phyloP scores from a whole-genome alignment of 2,329 filamentous ascomycete species.

The Stromatinia cepivora region DNA sequence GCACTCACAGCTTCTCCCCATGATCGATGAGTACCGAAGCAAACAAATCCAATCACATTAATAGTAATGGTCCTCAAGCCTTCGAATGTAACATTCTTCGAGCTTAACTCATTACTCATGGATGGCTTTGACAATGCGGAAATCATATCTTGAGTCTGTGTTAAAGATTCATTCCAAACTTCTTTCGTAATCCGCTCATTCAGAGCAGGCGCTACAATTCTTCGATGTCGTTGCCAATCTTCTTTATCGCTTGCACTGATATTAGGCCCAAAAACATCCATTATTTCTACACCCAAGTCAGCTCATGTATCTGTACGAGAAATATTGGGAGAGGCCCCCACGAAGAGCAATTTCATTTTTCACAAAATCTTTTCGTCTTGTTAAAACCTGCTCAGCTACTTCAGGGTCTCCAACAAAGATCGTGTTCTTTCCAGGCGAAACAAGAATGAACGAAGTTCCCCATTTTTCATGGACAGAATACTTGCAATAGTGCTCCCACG shows the following conservation, averaged over 20 bases:
- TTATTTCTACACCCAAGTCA: not conserved
- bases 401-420: conserved; percentile 25
- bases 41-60: conserved; percentile 53
- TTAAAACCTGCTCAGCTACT: conserved; percentile 22
- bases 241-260: conserved; percentile 35
- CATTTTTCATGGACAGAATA: conserved; percentile 24
- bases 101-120: conserved; percentile 28
- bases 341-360: conserved; percentile 22
- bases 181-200: conserved; percentile 45
- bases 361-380: conserved; percentile 24
- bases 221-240: conserved; percentile 47
- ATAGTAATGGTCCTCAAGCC: conserved; percentile 48
- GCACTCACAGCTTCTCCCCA: conserved; percentile 23
- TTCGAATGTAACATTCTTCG: conserved; percentile 40
- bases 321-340: not conserved
- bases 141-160: conserved; percentile 39
- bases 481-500: conserved; percentile 26
- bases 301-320: not conserved
- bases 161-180: conserved; percentile 44
- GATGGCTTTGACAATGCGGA: conserved; percentile 33
- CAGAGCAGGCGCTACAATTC: conserved; percentile 45
- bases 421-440: conserved; percentile 22
- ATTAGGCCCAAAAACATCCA: conserved; percentile 9
- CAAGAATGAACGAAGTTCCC: conserved; percentile 24
- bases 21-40: conserved; percentile 43